Evolutionary conservation across 352 stramenopile species (phyloP).

Genomic region (Globisporangium cystogenes): DNA sequence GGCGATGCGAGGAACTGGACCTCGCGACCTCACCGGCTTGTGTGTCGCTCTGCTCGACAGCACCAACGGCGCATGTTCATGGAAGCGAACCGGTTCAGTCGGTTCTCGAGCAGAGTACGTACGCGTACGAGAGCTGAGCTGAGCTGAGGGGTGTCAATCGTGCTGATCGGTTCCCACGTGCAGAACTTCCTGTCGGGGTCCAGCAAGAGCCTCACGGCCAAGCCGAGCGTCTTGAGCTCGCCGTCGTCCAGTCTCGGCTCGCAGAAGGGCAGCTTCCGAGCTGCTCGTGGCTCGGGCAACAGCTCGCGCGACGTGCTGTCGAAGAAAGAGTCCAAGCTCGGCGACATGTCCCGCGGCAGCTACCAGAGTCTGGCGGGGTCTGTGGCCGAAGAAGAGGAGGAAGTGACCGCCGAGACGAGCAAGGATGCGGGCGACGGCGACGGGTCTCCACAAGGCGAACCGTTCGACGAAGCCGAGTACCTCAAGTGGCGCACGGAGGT

Average conservation of each 20-base stretch:
- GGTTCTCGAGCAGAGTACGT: constrained; percentile 37
- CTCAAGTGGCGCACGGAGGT: constrained; percentile 56
- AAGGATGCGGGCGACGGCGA: constrained; percentile 24
- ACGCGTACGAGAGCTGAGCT: too few relatives aligned
- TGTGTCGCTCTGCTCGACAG: constrained; percentile 8
- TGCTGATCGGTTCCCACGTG: not conserved
- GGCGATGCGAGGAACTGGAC: not conserved
- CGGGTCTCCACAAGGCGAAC: constrained; percentile 1
- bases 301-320: not conserved
- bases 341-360: constrained; percentile 5
- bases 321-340: constrained; percentile 26
- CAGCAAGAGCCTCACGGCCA: constrained; percentile 27
- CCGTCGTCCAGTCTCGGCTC: constrained; percentile 11
- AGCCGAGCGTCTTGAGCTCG: constrained; percentile 14
- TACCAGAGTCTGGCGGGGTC: constrained; percentile 7
- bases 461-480: constrained; percentile 60
- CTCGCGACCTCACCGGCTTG: not conserved
- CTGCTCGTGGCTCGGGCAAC: not conserved
- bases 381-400: constrained; percentile 7
- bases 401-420: not conserved
- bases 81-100: constrained; percentile 47
- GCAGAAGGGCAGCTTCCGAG: constrained; percentile 8
- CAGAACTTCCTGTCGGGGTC: constrained; percentile 46
- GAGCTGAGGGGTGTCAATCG: not conserved
- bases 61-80: constrained; percentile 62